Conservation (phyloP, 2,329 filamentous ascomycete genomes). For the Apiospora sp. region DNA sequence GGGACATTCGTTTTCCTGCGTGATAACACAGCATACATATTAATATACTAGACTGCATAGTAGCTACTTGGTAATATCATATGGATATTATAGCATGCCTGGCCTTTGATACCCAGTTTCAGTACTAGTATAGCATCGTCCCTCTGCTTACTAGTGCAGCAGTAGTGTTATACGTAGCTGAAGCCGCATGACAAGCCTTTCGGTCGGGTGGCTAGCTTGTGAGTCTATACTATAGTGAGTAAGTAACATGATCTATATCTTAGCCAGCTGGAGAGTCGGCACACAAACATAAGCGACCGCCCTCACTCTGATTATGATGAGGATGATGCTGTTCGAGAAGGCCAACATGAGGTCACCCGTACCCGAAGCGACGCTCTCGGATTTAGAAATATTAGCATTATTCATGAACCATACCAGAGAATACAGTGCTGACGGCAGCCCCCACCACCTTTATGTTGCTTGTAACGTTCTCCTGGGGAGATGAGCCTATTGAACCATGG, state of each 20-base stretch:
- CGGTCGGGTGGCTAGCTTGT: not conserved
- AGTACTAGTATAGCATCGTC: constrained; percentile 4
- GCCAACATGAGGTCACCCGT: not conserved
- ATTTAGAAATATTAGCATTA: constrained; percentile 2
- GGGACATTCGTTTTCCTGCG: not conserved
- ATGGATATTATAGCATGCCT: not conserved
- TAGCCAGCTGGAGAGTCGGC: not conserved
- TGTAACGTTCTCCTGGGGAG: constrained; percentile 18
- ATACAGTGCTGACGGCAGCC: constrained; percentile 21
- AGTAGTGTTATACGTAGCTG: not conserved
- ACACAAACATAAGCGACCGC: not conserved
- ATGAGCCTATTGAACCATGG: constrained; percentile 18
- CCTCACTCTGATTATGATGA: not conserved
- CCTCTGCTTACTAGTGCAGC: constrained; percentile 13
- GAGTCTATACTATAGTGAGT: not conserved
- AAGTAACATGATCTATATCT: not conserved
- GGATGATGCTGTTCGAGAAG: not conserved
- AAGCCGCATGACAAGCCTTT: not conserved
- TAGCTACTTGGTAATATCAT: not conserved
- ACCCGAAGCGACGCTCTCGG: not conserved
- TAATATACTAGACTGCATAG: constrained; percentile 9
- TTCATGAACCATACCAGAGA: constrained; percentile 8
- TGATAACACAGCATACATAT: not conserved
- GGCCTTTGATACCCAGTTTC: not conserved
- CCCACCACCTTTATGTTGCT: constrained; percentile 17